Percentiles rank a stretch among this genome's conserved stretches.
Conservation (phyloP, 257 asterid species). For the Parsonsia alboflavescens region DNA sequence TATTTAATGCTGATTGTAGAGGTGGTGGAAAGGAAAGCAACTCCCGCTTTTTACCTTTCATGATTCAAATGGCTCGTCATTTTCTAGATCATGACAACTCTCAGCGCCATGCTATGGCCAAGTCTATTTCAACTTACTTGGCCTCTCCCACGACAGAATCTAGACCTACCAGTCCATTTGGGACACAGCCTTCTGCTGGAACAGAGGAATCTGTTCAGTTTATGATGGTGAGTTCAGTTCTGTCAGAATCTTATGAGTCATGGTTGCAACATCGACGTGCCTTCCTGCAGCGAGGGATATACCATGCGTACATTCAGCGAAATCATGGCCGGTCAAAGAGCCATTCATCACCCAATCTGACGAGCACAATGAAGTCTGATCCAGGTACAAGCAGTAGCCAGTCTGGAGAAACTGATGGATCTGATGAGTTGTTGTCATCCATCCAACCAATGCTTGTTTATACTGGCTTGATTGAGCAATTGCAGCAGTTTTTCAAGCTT, state of each 20-base stretch:
- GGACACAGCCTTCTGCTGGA: constrained; percentile 53
- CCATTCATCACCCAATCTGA: constrained; percentile 30
- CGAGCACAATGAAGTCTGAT: constrained; percentile 25
- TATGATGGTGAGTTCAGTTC: constrained; percentile 97
- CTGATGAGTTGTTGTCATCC: constrained; percentile 52
- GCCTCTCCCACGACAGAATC: constrained; percentile 56
- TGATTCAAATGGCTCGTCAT: constrained; percentile 96
- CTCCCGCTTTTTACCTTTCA: constrained; percentile 72
- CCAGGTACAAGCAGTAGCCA: constrained; percentile 30
- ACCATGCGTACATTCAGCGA: constrained; percentile 87
- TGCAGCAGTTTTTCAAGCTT: constrained; percentile 76
- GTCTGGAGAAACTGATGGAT: constrained; percentile 31
- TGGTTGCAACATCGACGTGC: constrained; percentile 83
- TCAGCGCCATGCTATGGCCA: constrained; percentile 60
- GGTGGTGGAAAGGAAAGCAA: constrained; percentile 99
- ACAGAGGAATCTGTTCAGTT: constrained; percentile 95
- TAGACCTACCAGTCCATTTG: constrained; percentile 43
- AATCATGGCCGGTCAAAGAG: constrained; percentile 50
- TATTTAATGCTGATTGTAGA: constrained; percentile 75
- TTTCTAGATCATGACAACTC: constrained; percentile 77
- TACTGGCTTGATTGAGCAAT: constrained; percentile 89
- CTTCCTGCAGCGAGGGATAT: constrained; percentile 84
- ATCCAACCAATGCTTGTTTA: constrained; percentile 94
- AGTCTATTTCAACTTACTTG: constrained; percentile 60
- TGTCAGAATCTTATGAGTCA: constrained; percentile 82